Evolutionary conservation across 192 early-diverging fungal species (phyloP).

Genomic region (Coemansia sp.): DNA sequence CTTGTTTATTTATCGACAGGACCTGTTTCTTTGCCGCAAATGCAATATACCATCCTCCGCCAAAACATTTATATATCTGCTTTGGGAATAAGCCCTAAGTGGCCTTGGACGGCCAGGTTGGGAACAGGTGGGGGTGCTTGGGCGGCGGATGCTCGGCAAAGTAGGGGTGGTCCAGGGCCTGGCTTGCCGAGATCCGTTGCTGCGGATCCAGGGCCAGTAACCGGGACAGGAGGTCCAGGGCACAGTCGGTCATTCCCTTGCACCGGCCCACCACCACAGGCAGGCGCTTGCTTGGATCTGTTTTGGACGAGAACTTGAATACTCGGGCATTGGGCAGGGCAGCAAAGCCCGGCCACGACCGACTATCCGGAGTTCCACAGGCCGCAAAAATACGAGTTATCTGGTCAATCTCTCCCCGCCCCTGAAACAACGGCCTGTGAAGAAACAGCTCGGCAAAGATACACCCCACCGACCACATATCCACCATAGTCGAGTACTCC

Average conservation of each 20-base stretch:
- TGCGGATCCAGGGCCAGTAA: constrained; percentile 82
- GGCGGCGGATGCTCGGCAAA: constrained; percentile 80
- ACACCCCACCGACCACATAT: constrained; percentile 97
- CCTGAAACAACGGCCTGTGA: constrained; percentile 76
- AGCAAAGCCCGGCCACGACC: constrained; percentile 66
- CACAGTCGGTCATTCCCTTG: constrained; percentile 60
- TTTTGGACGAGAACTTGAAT: constrained; percentile 61
- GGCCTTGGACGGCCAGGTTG: constrained; percentile 90
- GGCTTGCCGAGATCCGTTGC: constrained; percentile 82
- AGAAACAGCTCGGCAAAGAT: constrained; percentile 93
- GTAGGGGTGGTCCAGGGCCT: constrained; percentile 87
- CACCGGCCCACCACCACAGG: constrained; percentile 38
- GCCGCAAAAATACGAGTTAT: constrained; percentile 79
- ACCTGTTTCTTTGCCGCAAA: too few relatives aligned
- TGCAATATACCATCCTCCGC: too few relatives aligned
- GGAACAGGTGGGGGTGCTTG: constrained; percentile 90
- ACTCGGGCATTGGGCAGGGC: constrained; percentile 63
- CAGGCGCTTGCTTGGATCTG: constrained; percentile 24
- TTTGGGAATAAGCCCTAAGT: too few relatives aligned
- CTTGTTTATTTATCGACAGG: too few relatives aligned
- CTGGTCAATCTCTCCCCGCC: constrained; percentile 75
- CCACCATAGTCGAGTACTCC: constrained; percentile 79
- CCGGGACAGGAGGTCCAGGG: constrained; percentile 67
- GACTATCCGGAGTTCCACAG: constrained; percentile 79
- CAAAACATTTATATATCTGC: too few relatives aligned